Percentiles rank a stretch among this genome's conserved stretches.
phyloP scores from a whole-genome alignment of 306 rosid genomes.

The Acacia acuminata region DNA sequence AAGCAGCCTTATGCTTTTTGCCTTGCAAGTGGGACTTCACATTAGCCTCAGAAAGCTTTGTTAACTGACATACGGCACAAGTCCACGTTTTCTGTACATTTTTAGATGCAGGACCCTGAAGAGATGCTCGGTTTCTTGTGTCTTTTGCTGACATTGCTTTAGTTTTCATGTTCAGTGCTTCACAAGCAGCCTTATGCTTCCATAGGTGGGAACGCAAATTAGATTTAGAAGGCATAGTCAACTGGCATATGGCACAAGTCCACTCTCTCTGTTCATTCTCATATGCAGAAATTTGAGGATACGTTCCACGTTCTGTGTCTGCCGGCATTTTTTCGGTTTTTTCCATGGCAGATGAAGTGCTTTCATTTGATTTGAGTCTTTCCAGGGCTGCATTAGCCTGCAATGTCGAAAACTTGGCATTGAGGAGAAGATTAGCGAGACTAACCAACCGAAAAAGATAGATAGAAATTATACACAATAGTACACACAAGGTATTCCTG shows the following conservation, averaged over 20 bases:
- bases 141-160: background rate
- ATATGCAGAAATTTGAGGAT: constrained; percentile 20
- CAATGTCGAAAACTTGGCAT: constrained; percentile 29
- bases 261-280: constrained; percentile 46
- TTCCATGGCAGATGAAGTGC: background rate
- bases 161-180: too few species aligned
- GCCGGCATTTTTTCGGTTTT: constrained; percentile 7
- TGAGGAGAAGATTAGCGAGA: background rate
- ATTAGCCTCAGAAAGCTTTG: background rate
- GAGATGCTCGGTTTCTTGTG: constrained; percentile 23
- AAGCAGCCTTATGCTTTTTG: constrained; percentile 33
- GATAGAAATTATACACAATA: background rate
- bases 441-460: background rate
- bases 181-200: too few species aligned
- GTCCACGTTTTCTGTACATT: constrained; percentile 50
- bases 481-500: too few species aligned
- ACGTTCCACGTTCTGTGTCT: constrained; percentile 16
- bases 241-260: constrained; percentile 50
- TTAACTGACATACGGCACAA: constrained; percentile 50
- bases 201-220: constrained; percentile 5
- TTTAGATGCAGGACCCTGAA: constrained; percentile 16
- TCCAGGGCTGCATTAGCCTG: constrained; percentile 28
- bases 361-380: constrained; percentile 20
- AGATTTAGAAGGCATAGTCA: constrained; percentile 1
- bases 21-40: constrained; percentile 37